Evolutionary conservation across 345 rosid species (phyloP).

Genomic region (Aurinia saxatilis): DNA sequence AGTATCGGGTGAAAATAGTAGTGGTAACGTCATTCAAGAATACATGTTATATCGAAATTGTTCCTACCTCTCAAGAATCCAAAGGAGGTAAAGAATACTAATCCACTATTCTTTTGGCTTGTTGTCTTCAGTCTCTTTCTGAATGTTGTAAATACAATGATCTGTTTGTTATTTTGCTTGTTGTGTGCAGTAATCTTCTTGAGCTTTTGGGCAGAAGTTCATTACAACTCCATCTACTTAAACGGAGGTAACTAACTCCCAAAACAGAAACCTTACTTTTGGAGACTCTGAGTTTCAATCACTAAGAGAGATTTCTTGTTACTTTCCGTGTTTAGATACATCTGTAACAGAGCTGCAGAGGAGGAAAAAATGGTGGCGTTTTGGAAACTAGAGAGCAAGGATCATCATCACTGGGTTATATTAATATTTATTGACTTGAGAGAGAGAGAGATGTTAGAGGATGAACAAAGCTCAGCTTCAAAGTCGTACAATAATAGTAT

Average conservation of each 20-base stretch:
- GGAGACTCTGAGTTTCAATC: neutral
- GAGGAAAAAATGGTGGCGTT: conserved; percentile 79
- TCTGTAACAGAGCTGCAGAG: conserved; percentile 35
- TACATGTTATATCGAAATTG: conserved; percentile 81
- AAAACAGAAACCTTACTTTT: neutral
- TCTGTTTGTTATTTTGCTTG: neutral
- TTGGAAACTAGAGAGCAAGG: conserved; percentile 37
- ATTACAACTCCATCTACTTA: conserved; percentile 85
- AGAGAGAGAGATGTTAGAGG: conserved; percentile 3
- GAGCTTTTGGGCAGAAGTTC: conserved; percentile 99
- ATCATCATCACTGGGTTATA: conserved; percentile 16
- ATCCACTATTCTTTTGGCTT: neutral
- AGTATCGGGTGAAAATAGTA: conserved; percentile 67
- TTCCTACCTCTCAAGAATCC: conserved; percentile 54
- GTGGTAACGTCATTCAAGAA: conserved; percentile 88
- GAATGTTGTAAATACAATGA: neutral
- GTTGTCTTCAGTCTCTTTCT: neutral
- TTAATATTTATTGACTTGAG: conserved; percentile 23
- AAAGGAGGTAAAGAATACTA: conserved; percentile 48
- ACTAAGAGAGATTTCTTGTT: neutral
- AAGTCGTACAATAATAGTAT: conserved; percentile 20
- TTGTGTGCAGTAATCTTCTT: conserved; percentile 58
- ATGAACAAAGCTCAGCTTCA: conserved; percentile 22
- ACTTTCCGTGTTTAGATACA: conserved; percentile 23
- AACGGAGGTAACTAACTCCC: conserved; percentile 40